Conservation (phyloP, 441 rosid species). For the Adansonia gregorii region DNA sequence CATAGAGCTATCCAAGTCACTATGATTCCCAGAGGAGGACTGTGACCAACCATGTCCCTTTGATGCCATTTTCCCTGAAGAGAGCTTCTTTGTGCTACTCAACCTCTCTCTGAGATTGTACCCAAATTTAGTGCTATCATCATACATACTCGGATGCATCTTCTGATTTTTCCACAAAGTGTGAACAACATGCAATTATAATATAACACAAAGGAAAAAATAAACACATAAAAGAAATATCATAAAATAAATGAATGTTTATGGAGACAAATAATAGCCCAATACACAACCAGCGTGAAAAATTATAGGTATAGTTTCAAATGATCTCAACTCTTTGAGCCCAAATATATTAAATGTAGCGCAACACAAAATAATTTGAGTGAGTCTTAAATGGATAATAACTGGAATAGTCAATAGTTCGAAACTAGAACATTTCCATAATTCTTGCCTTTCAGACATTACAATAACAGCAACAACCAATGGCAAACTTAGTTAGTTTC, state of each 20-base stretch:
- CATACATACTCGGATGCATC: conserved; percentile 81
- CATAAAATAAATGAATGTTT: not conserved
- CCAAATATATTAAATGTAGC: not conserved
- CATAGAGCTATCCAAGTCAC: conserved; percentile 30
- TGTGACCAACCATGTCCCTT: conserved; percentile 35
- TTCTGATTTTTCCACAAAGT: conserved; percentile 61
- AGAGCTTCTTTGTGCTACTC: conserved; percentile 38
- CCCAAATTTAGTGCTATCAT: conserved; percentile 57
- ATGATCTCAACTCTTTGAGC: not conserved
- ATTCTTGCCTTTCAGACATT: not conserved
- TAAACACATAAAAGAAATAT: not conserved
- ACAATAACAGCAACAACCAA: not conserved
- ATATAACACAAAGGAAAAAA: not conserved
- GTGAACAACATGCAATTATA: conserved; percentile 22
- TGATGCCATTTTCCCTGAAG: conserved; percentile 28
- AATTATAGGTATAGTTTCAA: not conserved
- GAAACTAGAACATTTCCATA: not conserved
- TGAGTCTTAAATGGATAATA: not conserved
- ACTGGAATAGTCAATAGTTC: not conserved
- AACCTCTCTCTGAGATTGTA: conserved; percentile 79
- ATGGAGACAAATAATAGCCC: not conserved
- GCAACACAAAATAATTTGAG: not conserved
- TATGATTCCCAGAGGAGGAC: conserved; percentile 36
- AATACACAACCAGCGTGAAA: not conserved
- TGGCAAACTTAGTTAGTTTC: not conserved